Base-by-base conservation (phyloP, 1,284 basidiomycete species). In the Earliella scabrosa region DNA sequence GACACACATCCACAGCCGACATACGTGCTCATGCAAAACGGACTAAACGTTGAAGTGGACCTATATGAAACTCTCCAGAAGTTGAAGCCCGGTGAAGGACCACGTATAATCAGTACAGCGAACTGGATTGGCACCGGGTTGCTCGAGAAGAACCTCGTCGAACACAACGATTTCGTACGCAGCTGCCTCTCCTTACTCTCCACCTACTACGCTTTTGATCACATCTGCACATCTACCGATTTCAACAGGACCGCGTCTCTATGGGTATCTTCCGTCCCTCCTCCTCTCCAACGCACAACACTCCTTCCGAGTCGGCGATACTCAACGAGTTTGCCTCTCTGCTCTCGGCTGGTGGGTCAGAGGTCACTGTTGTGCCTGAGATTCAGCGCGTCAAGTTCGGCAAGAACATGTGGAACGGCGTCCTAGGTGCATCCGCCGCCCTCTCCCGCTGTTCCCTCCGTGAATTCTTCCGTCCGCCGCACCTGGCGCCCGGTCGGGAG, bases 21-120 rank as follows among this genome's bases (percentile, higher is more conserved):
- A 1, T 89, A 88, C 63, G 83, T 89, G 2, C 68, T 93, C 14
- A 71, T 93, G 41, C 89, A 92, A 73, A 93, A 94, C 68, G 91
- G 92, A 2, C 74, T 94, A 4, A 86, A 84, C 27, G 84, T 92
- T 21, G 91, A 93, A 66, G 74, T 73, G 26, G 88, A 90, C 55
- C 73, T 92, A 27, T 86, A 88, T 63, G 63, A 79, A 4, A 77
- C 80, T 0, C 67, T 87, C 10, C 78, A 80, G 55, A 64, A 70
- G 9, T 67, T 82, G 4, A 58, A 58, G 18, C 56, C 58, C 4
- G 64, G 66, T 1, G 73, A 76, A 14, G 71, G 76, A 54, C 83
- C 83, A 1, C 77, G 68, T 29, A 83, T 87, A 32, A 74, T 87
- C 47, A 80, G 79, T 55, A 77, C 79, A 2, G 80, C 85, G 3